Percentiles rank a stretch among this genome's conserved stretches.
These are phyloP conservation scores for Parafenestella ontariensis DNA, from an alignment of 2,329 filamentous ascomycete species.

Conservation along the genomic window DNA sequence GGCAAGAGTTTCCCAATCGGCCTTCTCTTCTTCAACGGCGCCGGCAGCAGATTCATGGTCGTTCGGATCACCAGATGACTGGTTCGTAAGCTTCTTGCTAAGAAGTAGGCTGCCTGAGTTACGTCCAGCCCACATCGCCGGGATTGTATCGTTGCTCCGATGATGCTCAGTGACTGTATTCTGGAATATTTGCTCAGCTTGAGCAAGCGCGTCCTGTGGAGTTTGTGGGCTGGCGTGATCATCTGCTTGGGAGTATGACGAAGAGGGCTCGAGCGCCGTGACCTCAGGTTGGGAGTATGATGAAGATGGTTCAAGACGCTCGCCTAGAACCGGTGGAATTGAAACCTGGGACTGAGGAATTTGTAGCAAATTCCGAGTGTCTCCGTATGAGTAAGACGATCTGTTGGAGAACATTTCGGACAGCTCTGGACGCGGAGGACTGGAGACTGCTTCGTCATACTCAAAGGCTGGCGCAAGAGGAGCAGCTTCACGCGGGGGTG, in stretches of 20 bases:
- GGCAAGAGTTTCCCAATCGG: conserved; percentile 47
- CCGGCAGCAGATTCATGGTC: neutral
- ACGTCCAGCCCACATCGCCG: conserved; percentile 43
- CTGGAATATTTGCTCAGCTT: conserved; percentile 42
- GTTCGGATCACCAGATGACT: conserved; percentile 8
- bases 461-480: conserved; percentile 40
- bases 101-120: conserved; percentile 36
- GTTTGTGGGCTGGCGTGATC: conserved; percentile 16
- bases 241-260: conserved; percentile 36
- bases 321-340: neutral
- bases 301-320: conserved; percentile 28
- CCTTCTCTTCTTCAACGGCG: conserved; percentile 24
- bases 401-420: conserved; percentile 34
- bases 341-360: conserved; percentile 20
- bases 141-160: conserved; percentile 25
- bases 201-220: conserved; percentile 36
- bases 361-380: conserved; percentile 42
- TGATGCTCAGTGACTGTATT: conserved; percentile 12
- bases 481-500: conserved; percentile 30
- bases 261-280: conserved; percentile 27
- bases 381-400: conserved; percentile 46
- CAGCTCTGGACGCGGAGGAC: conserved; percentile 9
- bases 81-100: conserved; percentile 12
- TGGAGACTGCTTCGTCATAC: conserved; percentile 16
- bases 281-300: conserved; percentile 29